Evolutionary conservation across 164 flowering plant species (phyloP).

Genomic region (Annona cherimola): DNA sequence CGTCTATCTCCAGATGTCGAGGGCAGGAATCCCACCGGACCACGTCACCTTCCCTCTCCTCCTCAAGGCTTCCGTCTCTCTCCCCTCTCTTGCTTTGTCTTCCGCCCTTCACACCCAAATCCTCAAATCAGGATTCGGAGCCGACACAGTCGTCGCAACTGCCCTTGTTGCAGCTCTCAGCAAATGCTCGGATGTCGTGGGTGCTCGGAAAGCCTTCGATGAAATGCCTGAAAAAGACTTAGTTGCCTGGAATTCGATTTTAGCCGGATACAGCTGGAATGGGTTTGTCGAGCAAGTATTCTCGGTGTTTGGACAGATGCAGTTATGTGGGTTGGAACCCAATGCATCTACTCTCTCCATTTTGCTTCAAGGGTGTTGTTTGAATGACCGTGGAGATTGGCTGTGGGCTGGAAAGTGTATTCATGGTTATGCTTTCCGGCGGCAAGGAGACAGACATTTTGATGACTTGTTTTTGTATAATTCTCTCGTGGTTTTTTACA

Average conservation of each 20-base stretch:
- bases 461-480: constrained; percentile 12
- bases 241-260: constrained; percentile 10
- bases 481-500: constrained; percentile 9
- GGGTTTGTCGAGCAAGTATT: constrained; percentile 4
- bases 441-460: neutral
- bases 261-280: constrained; percentile 7
- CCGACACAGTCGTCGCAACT: constrained; percentile 3
- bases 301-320: constrained; percentile 1
- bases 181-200: neutral
- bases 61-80: constrained; percentile 49
- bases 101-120: constrained; percentile 45
- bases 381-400: neutral
- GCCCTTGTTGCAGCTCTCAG: neutral
- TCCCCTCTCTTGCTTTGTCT: constrained; percentile 31
- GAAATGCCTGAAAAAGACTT: constrained; percentile 10
- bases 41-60: constrained; percentile 61
- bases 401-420: constrained; percentile 4
- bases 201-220: constrained; percentile 9
- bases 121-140: constrained; percentile 25
- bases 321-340: neutral
- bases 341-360: constrained; percentile 10
- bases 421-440: constrained; percentile 9
- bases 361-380: constrained; percentile 12
- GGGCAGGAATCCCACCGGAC: constrained; percentile 46
- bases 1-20: constrained; percentile 44